Percentiles rank a stretch among this genome's conserved stretches.
phyloP scores from a whole-genome alignment of 2,329 filamentous ascomycete species.

The Blastomyces percursus region DNA sequence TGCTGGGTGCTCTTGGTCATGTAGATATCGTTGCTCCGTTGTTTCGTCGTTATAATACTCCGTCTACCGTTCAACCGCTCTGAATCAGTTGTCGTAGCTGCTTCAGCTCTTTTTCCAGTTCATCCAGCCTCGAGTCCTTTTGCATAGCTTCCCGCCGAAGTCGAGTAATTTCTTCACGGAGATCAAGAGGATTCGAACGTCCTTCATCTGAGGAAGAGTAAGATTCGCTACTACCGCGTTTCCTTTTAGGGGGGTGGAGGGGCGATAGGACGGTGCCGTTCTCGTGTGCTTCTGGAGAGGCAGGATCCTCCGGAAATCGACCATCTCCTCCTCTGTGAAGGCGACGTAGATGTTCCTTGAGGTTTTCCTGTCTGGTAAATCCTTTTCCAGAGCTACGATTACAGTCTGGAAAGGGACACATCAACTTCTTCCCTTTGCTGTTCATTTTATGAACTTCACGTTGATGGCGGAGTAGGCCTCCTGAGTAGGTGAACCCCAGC shows the following conservation, averaged over 20 bases:
- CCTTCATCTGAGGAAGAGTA: slow-evolving; percentile 21
- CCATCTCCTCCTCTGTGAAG: slow-evolving; percentile 53
- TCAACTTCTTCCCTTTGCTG: slow-evolving; percentile 76
- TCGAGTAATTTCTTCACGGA: slow-evolving; percentile 56
- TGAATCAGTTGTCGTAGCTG: slow-evolving; percentile 10
- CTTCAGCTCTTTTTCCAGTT: slow-evolving; percentile 24
- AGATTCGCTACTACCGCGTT: slow-evolving; percentile 23
- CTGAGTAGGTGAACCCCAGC: slow-evolving; percentile 88
- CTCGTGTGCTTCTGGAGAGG: slow-evolving; percentile 1
- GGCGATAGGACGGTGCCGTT: neutral
- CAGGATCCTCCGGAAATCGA: neutral
- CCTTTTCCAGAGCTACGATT: slow-evolving; percentile 80
- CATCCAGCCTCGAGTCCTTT: slow-evolving; percentile 35
- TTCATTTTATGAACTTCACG: slow-evolving; percentile 89
- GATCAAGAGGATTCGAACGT: slow-evolving; percentile 28
- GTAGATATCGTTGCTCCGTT: neutral
- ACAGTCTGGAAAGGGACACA: slow-evolving; percentile 77
- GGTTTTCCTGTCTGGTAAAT: slow-evolving; percentile 86
- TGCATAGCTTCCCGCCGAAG: slow-evolving; percentile 55
- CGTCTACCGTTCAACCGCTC: neutral
- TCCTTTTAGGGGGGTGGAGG: slow-evolving; percentile 3
- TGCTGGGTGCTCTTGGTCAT: neutral
- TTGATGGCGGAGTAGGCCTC: slow-evolving; percentile 78
- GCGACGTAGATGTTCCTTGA: slow-evolving; percentile 83
- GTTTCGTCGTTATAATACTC: neutral